phyloP scores from a whole-genome alignment of 257 asterid genomes.

The Solanum appendiculatum region DNA sequence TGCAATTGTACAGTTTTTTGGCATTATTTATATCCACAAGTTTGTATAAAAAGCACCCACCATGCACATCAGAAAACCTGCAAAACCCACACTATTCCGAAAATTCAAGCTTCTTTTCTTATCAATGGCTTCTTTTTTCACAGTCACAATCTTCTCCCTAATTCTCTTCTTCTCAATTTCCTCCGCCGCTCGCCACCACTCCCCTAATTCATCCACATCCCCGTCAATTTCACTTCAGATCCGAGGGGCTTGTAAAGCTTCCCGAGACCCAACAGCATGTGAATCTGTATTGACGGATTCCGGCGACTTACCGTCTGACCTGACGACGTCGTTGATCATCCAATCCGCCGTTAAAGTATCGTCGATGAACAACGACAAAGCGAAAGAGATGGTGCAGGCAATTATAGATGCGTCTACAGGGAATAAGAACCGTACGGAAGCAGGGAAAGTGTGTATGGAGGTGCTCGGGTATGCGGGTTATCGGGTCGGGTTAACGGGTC shows the following conservation, averaged over 20 bases:
- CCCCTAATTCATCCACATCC: not conserved
- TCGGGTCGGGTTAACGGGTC: conserved; percentile 15
- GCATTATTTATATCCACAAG: not conserved
- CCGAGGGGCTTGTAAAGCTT: conserved; percentile 43
- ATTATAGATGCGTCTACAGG: conserved; percentile 21
- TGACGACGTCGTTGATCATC: conserved; percentile 24
- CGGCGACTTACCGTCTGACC: conserved; percentile 11
- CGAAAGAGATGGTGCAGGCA: conserved; percentile 24
- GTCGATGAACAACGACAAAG: conserved; percentile 14
- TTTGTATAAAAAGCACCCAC: not conserved
- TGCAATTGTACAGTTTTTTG: not conserved
- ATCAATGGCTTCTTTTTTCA: conserved; percentile 32
- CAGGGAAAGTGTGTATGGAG: conserved; percentile 36
- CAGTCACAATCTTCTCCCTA: not conserved
- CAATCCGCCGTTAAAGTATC: conserved; percentile 33
- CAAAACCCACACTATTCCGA: not conserved
- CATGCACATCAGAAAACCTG: not conserved
- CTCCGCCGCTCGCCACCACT: conserved; percentile 8
- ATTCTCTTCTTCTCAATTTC: conserved; percentile 5
- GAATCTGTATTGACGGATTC: conserved; percentile 17
- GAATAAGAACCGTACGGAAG: conserved; percentile 35
- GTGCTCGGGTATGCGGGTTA: conserved; percentile 25
- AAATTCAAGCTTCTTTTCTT: not conserved
- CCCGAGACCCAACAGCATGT: conserved; percentile 35
- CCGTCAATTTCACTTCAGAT: conserved; percentile 6